Percentiles rank a stretch among this genome's conserved stretches.
These are phyloP conservation scores for Boletus eberwhitei DNA, from an alignment of 768 basidiomycete species.

Conservation along the genomic window DNA sequence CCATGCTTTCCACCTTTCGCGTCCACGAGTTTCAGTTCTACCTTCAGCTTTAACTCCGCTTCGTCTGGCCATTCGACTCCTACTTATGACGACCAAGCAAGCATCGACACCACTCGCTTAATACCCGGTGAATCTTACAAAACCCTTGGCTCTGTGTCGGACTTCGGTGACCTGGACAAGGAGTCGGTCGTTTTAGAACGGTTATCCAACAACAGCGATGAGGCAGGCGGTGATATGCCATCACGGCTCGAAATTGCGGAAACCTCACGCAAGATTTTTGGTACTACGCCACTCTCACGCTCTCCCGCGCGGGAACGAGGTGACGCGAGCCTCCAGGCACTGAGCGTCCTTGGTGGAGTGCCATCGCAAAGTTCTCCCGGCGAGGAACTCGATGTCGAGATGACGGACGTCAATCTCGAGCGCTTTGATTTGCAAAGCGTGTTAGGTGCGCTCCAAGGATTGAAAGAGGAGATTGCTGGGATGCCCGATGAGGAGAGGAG, in stretches of 20 bases:
- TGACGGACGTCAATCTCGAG: conserved; percentile 38
- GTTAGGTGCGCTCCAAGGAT: conserved; percentile 56
- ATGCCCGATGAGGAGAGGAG: conserved; percentile 62
- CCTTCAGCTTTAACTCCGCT: conserved; percentile 25
- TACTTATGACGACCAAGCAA: conserved; percentile 15
- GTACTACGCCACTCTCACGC: conserved; percentile 19
- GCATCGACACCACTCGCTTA: conserved; percentile 16
- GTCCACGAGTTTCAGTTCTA: conserved; percentile 25
- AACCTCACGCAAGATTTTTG: conserved; percentile 52
- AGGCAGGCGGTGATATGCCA: conserved; percentile 38
- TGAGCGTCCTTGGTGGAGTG: conserved; percentile 4
- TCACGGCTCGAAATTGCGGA: conserved; percentile 47
- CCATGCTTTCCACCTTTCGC: conserved; percentile 3
- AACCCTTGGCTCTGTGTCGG: conserved; percentile 58
- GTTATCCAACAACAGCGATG: neutral
- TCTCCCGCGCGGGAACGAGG: conserved; percentile 18
- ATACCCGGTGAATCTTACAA: conserved; percentile 38
- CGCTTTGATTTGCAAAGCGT: conserved; percentile 63
- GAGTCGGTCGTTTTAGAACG: conserved; percentile 21
- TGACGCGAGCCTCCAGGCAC: neutral
- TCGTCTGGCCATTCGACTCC: conserved; percentile 28
- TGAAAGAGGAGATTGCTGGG: conserved; percentile 71
- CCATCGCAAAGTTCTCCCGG: conserved; percentile 27
- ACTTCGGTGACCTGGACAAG: conserved; percentile 47
- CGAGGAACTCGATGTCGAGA: conserved; percentile 25